Percentiles rank a stretch among this genome's conserved stretches.
Conservation (phyloP, 2,329 filamentous ascomycete genomes). For the Amphichorda felina region DNA sequence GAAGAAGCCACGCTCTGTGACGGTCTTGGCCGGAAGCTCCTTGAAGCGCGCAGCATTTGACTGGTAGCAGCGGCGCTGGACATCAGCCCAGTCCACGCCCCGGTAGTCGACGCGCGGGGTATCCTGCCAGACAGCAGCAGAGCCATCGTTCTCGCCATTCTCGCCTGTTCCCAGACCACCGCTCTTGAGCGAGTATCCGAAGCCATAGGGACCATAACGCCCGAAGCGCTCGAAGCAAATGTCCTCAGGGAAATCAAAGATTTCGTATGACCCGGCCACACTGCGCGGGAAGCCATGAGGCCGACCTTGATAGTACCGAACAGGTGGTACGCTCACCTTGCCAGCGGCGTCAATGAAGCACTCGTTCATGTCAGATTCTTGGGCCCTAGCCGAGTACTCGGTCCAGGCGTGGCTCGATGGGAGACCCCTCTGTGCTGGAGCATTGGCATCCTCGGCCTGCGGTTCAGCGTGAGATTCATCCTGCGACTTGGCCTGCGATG, state of each 20-base stretch:
- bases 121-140: slow-evolving; percentile 66
- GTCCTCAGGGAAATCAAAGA: slow-evolving; percentile 68
- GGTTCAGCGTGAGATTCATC: slow-evolving; percentile 7
- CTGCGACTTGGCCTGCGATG: slow-evolving; percentile 2
- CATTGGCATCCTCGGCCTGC: background rate
- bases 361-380: slow-evolving; percentile 44
- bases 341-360: slow-evolving; percentile 67
- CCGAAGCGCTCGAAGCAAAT: slow-evolving; percentile 92
- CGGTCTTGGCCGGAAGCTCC: slow-evolving; percentile 24
- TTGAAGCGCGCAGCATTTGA: slow-evolving; percentile 62
- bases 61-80: slow-evolving; percentile 60
- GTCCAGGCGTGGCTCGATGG: slow-evolving; percentile 20
- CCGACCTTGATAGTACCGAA: slow-evolving; percentile 67
- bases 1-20: slow-evolving; percentile 38
- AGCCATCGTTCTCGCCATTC: slow-evolving; percentile 70
- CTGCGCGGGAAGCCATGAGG: slow-evolving; percentile 77
- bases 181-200: slow-evolving; percentile 67
- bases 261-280: slow-evolving; percentile 74
- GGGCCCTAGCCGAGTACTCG: slow-evolving; percentile 12
- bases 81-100: slow-evolving; percentile 66
- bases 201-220: slow-evolving; percentile 76
- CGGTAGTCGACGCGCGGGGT: slow-evolving; percentile 65
- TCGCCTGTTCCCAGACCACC: slow-evolving; percentile 81
- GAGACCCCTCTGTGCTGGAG: slow-evolving; percentile 1
- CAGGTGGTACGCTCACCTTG: slow-evolving; percentile 52